Conservation (phyloP, 2,329 filamentous ascomycete species). For the Ceratocystis papillata region DNA sequence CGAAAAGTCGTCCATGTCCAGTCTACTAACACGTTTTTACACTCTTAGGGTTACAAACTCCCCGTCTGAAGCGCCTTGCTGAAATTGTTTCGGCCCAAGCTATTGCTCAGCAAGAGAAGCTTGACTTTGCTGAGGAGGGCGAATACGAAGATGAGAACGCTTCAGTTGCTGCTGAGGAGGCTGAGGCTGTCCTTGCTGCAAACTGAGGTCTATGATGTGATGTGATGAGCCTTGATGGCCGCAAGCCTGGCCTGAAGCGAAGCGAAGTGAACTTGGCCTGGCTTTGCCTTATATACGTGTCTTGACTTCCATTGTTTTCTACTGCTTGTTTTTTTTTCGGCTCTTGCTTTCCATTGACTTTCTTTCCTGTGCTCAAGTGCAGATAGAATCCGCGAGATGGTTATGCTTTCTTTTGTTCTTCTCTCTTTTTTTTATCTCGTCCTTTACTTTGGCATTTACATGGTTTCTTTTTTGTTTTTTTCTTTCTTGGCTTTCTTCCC, state of each 20-base stretch:
- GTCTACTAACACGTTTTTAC: constrained; percentile 27
- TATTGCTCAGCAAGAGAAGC: constrained; percentile 85
- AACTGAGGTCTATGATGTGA: constrained; percentile 12
- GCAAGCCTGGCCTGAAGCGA: no score
- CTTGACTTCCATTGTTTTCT: neutral
- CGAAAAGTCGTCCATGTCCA: constrained; percentile 14
- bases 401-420: constrained; percentile 15
- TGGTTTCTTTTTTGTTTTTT: constrained; percentile 19
- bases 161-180: constrained; percentile 23
- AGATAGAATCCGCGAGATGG: neutral
- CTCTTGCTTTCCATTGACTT: neutral
- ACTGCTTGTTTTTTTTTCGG: neutral
- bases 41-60: constrained; percentile 76
- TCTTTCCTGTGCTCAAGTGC: no score
- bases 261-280: neutral
- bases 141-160: constrained; percentile 41
- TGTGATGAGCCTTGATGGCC: neutral
- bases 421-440: constrained; percentile 18
- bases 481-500: neutral
- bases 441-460: constrained; percentile 24
- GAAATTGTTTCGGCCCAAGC: constrained; percentile 96
- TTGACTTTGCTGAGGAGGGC: constrained; percentile 45
- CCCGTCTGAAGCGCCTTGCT: constrained; percentile 85
- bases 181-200: constrained; percentile 23
- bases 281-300: constrained; percentile 13